Percentiles rank a stretch among this genome's conserved stretches.
Evolutionary conservation across 2,329 filamentous ascomycete genomes (phyloP).

Genomic region (Colletotrichum sp.): DNA sequence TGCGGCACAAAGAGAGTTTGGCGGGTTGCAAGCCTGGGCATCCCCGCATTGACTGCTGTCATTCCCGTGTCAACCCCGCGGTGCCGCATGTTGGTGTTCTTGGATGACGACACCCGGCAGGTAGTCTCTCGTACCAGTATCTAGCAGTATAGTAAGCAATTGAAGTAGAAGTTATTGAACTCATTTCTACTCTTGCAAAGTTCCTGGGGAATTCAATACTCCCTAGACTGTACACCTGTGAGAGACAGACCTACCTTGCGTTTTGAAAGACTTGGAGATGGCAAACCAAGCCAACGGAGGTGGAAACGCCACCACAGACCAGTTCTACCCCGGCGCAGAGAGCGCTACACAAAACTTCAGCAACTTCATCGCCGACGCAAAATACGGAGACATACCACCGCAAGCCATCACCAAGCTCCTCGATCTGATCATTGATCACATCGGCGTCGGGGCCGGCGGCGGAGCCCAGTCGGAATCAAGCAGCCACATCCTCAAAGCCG

Average conservation of each 20-base stretch:
- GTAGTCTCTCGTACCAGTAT: not conserved
- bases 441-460: slow-evolving; percentile 28
- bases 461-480: slow-evolving; percentile 26
- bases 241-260: not conserved
- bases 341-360: not conserved
- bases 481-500: slow-evolving; percentile 37
- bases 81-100: not conserved
- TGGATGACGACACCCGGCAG: not conserved
- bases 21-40: not conserved
- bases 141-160: not conserved
- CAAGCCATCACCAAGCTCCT: slow-evolving; percentile 22
- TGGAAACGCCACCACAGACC: not conserved
- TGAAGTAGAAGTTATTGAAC: not conserved
- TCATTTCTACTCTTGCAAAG: not conserved
- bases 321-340: not conserved
- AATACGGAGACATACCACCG: not conserved
- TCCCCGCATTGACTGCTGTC: not conserved
- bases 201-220: not conserved
- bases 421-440: slow-evolving; percentile 27
- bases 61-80: not conserved
- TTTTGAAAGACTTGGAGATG: not conserved
- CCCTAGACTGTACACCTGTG: not conserved
- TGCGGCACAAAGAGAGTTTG: not conserved
- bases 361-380: not conserved
- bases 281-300: not conserved